Evolutionary conservation across 73 alveolate species (phyloP).

Genomic region (Paramecium sexaurelia): DNA sequence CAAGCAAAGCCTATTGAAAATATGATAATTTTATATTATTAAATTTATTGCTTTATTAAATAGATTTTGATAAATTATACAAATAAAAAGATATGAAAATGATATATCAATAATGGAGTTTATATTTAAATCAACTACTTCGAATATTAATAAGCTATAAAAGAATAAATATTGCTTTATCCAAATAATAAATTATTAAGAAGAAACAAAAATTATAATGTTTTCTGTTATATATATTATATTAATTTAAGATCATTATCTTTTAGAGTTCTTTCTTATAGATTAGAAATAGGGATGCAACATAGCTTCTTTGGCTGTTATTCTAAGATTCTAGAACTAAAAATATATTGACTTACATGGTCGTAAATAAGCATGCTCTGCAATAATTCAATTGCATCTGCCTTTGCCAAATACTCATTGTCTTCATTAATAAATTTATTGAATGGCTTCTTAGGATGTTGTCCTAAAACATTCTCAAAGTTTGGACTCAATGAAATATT

Average conservation of each 20-base stretch:
- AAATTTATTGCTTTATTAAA: neutral
- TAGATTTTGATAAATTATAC: neutral
- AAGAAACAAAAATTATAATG: too few species aligned
- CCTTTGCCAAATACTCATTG: conserved; percentile 79
- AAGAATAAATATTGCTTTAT: too few species aligned
- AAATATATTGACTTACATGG: conserved; percentile 60
- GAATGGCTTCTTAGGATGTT: conserved; percentile 80
- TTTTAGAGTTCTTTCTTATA: conserved; percentile 31
- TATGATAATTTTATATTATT: neutral
- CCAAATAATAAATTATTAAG: neutral
- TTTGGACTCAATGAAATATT: conserved; percentile 71
- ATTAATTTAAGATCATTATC: conserved; percentile 6
- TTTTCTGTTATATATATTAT: neutral
- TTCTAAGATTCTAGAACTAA: conserved; percentile 66
- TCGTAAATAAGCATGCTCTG: conserved; percentile 83
- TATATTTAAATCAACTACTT: too few species aligned
- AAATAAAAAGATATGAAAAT: too few species aligned
- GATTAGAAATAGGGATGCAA: conserved; percentile 79
- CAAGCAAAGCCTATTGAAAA: conserved; percentile 35
- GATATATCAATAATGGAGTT: neutral
- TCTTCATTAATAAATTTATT: conserved; percentile 78
- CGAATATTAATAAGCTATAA: too few species aligned
- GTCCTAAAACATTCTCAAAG: conserved; percentile 71
- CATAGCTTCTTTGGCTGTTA: conserved; percentile 86
- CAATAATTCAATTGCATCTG: conserved; percentile 87